These are phyloP conservation scores for Stachybotrys chlorohalonatus DNA, from an alignment of 2,329 filamentous ascomycete genomes.

Conservation along the genomic window DNA sequence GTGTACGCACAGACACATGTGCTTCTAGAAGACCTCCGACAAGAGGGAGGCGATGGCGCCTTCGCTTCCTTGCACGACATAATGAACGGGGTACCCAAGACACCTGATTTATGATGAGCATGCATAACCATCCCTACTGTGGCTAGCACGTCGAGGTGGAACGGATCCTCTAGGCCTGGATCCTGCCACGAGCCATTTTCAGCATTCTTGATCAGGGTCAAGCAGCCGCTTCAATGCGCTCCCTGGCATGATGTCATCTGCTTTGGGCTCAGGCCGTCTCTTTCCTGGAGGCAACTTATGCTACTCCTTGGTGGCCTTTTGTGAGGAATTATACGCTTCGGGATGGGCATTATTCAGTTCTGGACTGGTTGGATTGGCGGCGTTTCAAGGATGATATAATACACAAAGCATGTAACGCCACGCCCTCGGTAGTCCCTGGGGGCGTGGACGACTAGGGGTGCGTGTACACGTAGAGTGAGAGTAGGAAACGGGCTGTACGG, in stretches of 20 bases:
- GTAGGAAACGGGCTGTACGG: too few relatives aligned
- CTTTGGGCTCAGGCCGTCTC: neutral
- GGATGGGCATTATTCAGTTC: neutral
- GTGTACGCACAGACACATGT: slow-evolving; percentile 81
- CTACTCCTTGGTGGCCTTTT: neutral
- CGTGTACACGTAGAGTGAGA: too few relatives aligned
- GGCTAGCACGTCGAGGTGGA: neutral
- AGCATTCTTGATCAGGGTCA: neutral
- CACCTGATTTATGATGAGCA: slow-evolving; percentile 19
- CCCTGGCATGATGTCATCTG: too few relatives aligned
- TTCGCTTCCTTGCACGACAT: slow-evolving; percentile 59
- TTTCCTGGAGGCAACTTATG: neutral
- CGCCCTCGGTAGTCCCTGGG: too few relatives aligned
- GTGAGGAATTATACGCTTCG: neutral
- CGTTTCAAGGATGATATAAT: neutral
- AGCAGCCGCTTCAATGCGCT: neutral
- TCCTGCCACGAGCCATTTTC: neutral
- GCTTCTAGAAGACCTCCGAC: slow-evolving; percentile 71
- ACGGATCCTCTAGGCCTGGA: neutral
- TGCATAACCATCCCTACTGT: neutral
- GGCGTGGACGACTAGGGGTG: too few relatives aligned
- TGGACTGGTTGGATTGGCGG: neutral
- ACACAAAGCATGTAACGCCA: neutral
- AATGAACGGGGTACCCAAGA: slow-evolving; percentile 35
- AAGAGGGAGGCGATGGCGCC: slow-evolving; percentile 70